Percentiles rank a stretch among this genome's conserved stretches.
These are phyloP conservation scores for Epichloe bromicola DNA, from an alignment of 2,329 filamentous ascomycete species.

Conservation along the genomic window DNA sequence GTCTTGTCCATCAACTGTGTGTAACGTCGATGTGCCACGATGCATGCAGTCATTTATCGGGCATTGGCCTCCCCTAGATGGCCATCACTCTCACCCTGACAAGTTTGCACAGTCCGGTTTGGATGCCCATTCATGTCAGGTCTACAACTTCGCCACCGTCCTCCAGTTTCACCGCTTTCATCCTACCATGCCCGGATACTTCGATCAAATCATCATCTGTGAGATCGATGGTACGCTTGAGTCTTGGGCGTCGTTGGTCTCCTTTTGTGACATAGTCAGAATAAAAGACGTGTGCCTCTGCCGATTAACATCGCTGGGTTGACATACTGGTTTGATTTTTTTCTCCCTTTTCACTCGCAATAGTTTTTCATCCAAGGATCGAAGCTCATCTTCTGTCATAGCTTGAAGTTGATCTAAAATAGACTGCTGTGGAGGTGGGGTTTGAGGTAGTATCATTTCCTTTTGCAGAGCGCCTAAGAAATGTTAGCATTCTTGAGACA, in stretches of 20 bases:
- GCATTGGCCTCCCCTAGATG: no score
- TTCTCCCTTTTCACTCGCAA: constrained; percentile 5
- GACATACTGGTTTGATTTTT: not conserved
- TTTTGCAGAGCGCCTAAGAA: constrained; percentile 10
- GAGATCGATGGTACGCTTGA: constrained; percentile 6
- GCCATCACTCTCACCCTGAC: no score
- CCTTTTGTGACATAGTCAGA: not conserved
- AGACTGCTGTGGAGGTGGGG: constrained; percentile 1
- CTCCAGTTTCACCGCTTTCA: not conserved
- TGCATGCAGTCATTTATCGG: not conserved
- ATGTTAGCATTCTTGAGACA: not conserved
- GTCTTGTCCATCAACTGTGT: not conserved
- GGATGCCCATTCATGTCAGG: not conserved
- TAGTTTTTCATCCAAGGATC: constrained; percentile 10
- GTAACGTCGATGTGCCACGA: not conserved
- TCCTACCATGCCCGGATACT: not conserved
- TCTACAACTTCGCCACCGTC: not conserved
- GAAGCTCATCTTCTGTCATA: constrained; percentile 10
- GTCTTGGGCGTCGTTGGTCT: not conserved
- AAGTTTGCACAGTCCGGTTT: no score
- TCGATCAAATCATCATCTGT: constrained; percentile 1
- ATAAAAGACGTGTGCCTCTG: not conserved
- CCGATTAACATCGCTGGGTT: not conserved
- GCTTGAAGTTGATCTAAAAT: constrained; percentile 2
- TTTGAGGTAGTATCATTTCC: constrained; percentile 12